Evolutionary conservation across 208 protist species (phyloP), one percentile per base, ranked within the genome.

Genomic region (Trypanosoma conorhini): DNA sequence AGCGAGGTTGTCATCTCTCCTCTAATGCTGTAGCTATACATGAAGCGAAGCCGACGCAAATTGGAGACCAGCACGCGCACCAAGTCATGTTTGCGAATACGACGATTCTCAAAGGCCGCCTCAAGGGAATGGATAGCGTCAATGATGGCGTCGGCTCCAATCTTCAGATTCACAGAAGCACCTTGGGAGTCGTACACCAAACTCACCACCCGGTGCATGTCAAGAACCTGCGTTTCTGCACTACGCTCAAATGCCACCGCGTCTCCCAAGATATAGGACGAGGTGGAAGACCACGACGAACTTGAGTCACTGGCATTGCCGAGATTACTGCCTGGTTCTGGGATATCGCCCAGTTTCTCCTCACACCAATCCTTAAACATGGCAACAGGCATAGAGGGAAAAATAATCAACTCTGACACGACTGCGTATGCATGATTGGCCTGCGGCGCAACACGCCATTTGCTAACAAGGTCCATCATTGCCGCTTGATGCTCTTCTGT

Each of bases 161-260:
- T 89, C 75, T 94, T 93, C 8, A 96, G 70, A 64, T 81, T 78
- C 21, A 91, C 73, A 35, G 81, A 74, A 33, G 62, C 63, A 22
- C 77, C 80, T 70, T 96, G 91, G 38, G 89, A 92, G 67, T 96
- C 91, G 77, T 96, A 96, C 13, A 96, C 69, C 33, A 76, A 79
- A 66, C 86, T 94, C 42, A 93, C 83, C 24, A 94, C 91, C 19
- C 86, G 83, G 70, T 89, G 78, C 67, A 91, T 76, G 69, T 80
- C 85, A 19, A 96, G 68, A 35, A 93, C 65, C 22, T 81, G 67
- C 26, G 86, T 87, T 66, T 96, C 91, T 9, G 85, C 86, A 63
- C 77, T 86, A 17, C 91, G 88, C 82, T 92, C 88, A 68, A 82
- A 81, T 17, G 91, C 91, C 19, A 93, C 88, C 12, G 81, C 81